Evolutionary conservation across 2,329 filamentous ascomycete genomes (phyloP).

Genomic region (Coleophoma crateriformis): DNA sequence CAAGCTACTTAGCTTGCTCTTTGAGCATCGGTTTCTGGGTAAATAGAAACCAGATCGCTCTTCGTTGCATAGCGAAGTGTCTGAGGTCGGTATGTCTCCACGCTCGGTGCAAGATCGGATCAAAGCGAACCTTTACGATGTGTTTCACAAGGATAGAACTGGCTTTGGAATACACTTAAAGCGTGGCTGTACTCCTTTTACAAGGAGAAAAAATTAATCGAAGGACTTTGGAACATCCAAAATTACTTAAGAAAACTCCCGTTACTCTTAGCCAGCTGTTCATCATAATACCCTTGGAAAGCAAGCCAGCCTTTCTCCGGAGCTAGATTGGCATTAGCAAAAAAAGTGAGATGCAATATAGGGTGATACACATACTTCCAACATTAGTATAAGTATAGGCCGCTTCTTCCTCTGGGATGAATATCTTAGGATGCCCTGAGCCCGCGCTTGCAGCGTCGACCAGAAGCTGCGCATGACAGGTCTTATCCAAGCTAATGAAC

Average conservation of each 20-base stretch:
- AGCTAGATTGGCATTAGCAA: constrained; percentile 41
- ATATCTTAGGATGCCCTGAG: constrained; percentile 48
- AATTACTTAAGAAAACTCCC: constrained; percentile 36
- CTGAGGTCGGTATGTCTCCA: too few relatives aligned
- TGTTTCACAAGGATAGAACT: too few relatives aligned
- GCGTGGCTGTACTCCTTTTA: too few relatives aligned
- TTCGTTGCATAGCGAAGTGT: too few relatives aligned
- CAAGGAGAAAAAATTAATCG: too few relatives aligned
- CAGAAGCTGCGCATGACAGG: constrained; percentile 41
- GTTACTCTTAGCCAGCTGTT: constrained; percentile 39
- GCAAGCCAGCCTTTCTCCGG: constrained; percentile 45
- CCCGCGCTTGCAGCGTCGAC: constrained; percentile 57
- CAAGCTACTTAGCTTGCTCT: too few relatives aligned
- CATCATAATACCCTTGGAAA: constrained; percentile 46
- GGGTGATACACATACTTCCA: background rate
- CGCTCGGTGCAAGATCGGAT: too few relatives aligned
- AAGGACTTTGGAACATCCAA: too few relatives aligned
- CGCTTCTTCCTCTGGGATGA: constrained; percentile 61
- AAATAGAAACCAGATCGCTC: too few relatives aligned
- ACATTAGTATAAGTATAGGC: constrained; percentile 52
- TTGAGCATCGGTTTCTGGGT: too few relatives aligned
- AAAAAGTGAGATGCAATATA: background rate
- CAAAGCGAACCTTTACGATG: too few relatives aligned
- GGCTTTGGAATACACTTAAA: too few relatives aligned
- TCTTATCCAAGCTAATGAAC: constrained; percentile 44